phyloP scores from a whole-genome alignment of 345 rosid species.

The Lepidium sativum region DNA sequence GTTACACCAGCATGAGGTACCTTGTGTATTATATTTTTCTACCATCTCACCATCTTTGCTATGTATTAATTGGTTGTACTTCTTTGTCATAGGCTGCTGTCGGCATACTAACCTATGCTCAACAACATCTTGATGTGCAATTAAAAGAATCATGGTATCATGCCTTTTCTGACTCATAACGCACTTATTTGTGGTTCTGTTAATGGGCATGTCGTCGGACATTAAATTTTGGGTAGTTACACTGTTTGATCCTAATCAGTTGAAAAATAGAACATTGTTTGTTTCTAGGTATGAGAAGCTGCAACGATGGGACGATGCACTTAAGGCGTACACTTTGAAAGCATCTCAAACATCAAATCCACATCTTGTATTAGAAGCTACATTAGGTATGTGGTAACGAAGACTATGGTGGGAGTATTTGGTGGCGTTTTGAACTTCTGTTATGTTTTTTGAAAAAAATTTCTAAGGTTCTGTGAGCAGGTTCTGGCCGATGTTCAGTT shows the following conservation, averaged over 20 bases:
- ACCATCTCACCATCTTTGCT: constrained; percentile 3
- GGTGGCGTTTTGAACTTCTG: not conserved
- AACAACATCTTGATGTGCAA: constrained; percentile 82
- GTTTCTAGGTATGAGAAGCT: constrained; percentile 87
- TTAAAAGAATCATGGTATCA: constrained; percentile 93
- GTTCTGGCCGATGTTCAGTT: constrained; percentile 1
- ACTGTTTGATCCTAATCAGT: constrained; percentile 8
- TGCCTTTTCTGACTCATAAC: constrained; percentile 7
- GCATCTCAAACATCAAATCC: constrained; percentile 73
- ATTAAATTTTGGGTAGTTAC: constrained; percentile 1
- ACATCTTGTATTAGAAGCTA: constrained; percentile 75
- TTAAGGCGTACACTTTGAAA: constrained; percentile 84
- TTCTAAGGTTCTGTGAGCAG: not conserved
- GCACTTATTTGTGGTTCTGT: constrained; percentile 3
- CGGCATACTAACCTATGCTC: constrained; percentile 96
- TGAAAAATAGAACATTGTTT: not conserved
- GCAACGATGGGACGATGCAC: constrained; percentile 99
- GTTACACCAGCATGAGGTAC: constrained; percentile 94
- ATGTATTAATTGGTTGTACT: constrained; percentile 11
- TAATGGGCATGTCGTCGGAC: not conserved
- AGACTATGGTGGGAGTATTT: not conserved
- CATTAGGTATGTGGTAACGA: constrained; percentile 46
- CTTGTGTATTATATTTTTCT: not conserved
- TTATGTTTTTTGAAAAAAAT: not conserved
- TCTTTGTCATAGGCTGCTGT: constrained; percentile 70